Evolutionary conservation across 768 basidiomycete species (phyloP).

Genomic region (Atractiella rhizophila): DNA sequence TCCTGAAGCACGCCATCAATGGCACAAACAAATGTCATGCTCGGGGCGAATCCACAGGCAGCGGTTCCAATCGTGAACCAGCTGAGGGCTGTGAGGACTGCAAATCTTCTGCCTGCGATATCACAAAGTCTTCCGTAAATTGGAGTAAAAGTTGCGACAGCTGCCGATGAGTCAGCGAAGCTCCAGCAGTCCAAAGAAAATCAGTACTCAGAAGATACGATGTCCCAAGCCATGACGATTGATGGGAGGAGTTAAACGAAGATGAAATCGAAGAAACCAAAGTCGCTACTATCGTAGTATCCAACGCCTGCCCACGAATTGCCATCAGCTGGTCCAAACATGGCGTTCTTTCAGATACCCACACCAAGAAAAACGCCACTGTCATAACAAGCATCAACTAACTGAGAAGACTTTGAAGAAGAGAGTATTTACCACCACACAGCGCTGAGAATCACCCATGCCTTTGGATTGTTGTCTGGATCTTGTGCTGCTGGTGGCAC

Average conservation of each 20-base stretch:
- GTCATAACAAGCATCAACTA: too few species aligned
- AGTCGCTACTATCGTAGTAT: too few species aligned
- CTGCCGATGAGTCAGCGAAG: not conserved
- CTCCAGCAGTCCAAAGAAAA: conserved; percentile 59
- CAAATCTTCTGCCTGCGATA: conserved; percentile 38
- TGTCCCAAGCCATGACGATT: conserved; percentile 53
- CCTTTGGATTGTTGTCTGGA: too few species aligned
- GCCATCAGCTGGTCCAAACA: too few species aligned
- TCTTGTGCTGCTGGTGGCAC: too few species aligned
- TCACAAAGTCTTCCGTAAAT: conserved; percentile 22
- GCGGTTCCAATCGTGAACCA: conserved; percentile 72
- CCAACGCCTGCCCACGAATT: too few species aligned
- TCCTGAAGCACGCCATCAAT: too few species aligned
- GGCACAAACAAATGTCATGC: conserved; percentile 57
- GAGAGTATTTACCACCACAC: too few species aligned
- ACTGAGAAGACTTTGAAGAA: too few species aligned
- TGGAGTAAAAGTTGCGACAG: conserved; percentile 18
- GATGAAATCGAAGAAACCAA: not conserved
- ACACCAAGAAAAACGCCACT: too few species aligned
- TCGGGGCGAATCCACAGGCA: conserved; percentile 60
- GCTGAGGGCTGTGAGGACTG: conserved; percentile 57
- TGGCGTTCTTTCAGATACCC: too few species aligned
- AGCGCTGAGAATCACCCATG: too few species aligned
- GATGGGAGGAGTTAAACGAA: not conserved
- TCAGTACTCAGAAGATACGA: conserved; percentile 38